Evolutionary conservation across 768 basidiomycete genomes (phyloP).

Genomic region (Leccinellum albellum): DNA sequence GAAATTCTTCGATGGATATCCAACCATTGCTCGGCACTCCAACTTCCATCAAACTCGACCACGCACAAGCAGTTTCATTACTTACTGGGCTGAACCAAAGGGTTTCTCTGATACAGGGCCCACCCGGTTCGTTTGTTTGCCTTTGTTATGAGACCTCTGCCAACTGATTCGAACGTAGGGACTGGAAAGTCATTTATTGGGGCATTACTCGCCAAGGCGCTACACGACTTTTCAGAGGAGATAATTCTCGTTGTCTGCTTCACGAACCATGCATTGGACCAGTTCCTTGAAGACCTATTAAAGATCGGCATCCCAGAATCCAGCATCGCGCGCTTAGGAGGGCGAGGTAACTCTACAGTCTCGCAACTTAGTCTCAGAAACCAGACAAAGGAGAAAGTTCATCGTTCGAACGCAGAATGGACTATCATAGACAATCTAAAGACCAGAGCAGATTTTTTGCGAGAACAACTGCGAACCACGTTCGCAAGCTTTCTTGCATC

Average conservation of each 20-base stretch:
- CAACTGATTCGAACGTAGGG: conserved; percentile 34
- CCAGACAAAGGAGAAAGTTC: conserved; percentile 27
- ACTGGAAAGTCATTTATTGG: conserved; percentile 75
- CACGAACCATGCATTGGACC: conserved; percentile 71
- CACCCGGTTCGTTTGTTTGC: conserved; percentile 49
- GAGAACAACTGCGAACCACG: conserved; percentile 20
- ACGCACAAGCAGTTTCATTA: conserved; percentile 43
- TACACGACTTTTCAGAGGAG: conserved; percentile 44
- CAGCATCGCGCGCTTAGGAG: conserved; percentile 51
- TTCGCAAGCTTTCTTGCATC: conserved; percentile 30
- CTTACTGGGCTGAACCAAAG: conserved; percentile 51
- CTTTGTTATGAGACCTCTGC: background rate
- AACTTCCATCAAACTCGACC: conserved; percentile 46
- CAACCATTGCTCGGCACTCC: conserved; percentile 34
- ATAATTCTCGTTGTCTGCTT: conserved; percentile 66
- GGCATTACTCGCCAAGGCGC: conserved; percentile 54
- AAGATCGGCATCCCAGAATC: conserved; percentile 51
- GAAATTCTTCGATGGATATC: conserved; percentile 40
- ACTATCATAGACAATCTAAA: conserved; percentile 40
- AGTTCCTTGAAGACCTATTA: conserved; percentile 60
- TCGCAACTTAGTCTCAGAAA: conserved; percentile 43
- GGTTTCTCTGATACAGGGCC: conserved; percentile 66
- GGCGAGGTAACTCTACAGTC: conserved; percentile 50
- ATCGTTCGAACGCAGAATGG: conserved; percentile 36
- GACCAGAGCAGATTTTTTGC: conserved; percentile 5